These are phyloP conservation scores for Chlorella sp. DNA, from an alignment of 139 green algal genomes.

Conservation along the genomic window DNA sequence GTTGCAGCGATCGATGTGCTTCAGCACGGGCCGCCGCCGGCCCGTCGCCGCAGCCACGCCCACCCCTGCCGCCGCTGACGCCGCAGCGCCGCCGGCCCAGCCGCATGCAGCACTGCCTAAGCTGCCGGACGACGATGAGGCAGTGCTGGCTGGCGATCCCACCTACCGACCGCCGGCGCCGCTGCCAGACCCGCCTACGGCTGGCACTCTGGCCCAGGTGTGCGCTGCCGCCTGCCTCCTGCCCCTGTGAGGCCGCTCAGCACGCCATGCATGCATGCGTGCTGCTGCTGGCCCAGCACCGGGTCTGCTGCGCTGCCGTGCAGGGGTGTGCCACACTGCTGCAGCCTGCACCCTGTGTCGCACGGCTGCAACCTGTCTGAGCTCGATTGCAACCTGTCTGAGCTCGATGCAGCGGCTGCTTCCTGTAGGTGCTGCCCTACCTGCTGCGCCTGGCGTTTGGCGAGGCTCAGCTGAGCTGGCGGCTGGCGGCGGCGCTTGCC, in stretches of 20 bases:
- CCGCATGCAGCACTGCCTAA: background rate
- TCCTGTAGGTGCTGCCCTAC: conserved; percentile 76
- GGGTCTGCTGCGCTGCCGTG: too few species aligned
- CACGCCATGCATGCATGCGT: too few species aligned
- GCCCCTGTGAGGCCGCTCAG: too few species aligned
- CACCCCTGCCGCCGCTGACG: background rate
- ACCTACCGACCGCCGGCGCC: background rate
- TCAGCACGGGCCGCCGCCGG: too few species aligned
- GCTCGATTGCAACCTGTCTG: too few species aligned
- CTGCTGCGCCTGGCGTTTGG: conserved; percentile 73
- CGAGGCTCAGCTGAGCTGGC: conserved; percentile 76
- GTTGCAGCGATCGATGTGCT: too few species aligned
- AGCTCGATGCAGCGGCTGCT: too few species aligned
- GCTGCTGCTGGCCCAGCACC: too few species aligned
- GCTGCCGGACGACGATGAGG: background rate
- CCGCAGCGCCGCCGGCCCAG: background rate
- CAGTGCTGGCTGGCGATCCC: background rate
- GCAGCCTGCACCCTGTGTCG: too few species aligned
- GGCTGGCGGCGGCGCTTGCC: conserved; percentile 68
- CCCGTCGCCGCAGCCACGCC: background rate
- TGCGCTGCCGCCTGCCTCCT: background rate
- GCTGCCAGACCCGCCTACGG: background rate
- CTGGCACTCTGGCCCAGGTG: conserved; percentile 13
- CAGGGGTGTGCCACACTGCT: too few species aligned
- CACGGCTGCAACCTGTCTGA: too few species aligned